Evolutionary conservation across 2,329 filamentous ascomycete species (phyloP).

Genomic region (Zymoseptoria pseudotritici): DNA sequence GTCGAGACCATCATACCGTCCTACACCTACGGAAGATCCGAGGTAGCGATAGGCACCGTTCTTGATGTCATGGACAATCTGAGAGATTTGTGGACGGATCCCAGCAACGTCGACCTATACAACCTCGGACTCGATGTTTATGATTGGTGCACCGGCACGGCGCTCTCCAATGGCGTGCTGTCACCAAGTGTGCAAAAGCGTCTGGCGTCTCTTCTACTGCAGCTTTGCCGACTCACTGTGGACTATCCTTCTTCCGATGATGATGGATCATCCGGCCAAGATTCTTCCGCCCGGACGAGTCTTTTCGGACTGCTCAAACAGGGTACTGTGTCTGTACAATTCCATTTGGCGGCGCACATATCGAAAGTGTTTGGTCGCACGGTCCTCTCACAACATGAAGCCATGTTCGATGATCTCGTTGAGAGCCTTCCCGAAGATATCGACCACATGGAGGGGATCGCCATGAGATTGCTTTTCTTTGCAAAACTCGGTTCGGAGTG

Average conservation of each 20-base stretch:
- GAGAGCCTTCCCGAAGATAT: slow-evolving; percentile 63
- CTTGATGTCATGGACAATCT: slow-evolving; percentile 62
- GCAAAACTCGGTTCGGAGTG: slow-evolving; percentile 71
- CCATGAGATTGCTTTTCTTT: slow-evolving; percentile 69
- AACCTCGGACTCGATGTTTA: slow-evolving; percentile 69
- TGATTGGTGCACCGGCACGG: slow-evolving; percentile 62
- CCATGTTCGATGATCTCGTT: slow-evolving; percentile 78
- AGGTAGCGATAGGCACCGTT: slow-evolving; percentile 61
- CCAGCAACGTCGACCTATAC: slow-evolving; percentile 51
- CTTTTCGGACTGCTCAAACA: slow-evolving; percentile 65
- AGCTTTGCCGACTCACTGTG: slow-evolving; percentile 59
- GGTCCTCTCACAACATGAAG: slow-evolving; percentile 73
- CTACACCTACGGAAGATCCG: slow-evolving; percentile 62
- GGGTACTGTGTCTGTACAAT: slow-evolving; percentile 65
- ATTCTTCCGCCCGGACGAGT: slow-evolving; percentile 58
- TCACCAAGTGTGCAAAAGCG: slow-evolving; percentile 62
- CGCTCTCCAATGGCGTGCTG: slow-evolving; percentile 60
- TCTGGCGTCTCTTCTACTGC: slow-evolving; percentile 62
- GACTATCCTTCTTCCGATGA: slow-evolving; percentile 55
- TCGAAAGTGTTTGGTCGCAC: slow-evolving; percentile 72
- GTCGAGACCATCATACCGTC: slow-evolving; percentile 43
- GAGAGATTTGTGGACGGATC: slow-evolving; percentile 55
- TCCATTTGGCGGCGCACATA: slow-evolving; percentile 61
- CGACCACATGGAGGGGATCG: slow-evolving; percentile 72
- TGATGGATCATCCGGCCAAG: slow-evolving; percentile 35